Evolutionary conservation across 441 rosid genomes (phyloP).

Genomic region (Adansonia madagascariensis): DNA sequence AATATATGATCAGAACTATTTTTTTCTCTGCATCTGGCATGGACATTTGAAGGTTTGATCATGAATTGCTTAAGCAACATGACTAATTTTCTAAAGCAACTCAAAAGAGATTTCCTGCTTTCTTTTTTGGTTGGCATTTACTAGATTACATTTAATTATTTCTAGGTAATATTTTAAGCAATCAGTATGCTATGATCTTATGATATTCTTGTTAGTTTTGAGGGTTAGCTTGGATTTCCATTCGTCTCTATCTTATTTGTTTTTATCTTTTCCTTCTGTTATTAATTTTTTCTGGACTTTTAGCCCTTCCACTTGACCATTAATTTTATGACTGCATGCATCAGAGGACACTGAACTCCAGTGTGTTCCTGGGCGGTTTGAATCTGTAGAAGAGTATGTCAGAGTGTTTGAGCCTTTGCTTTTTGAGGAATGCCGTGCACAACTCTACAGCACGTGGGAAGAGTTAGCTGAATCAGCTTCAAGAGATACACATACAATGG

Average conservation of each 20-base stretch:
- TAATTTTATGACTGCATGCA: constrained; percentile 20
- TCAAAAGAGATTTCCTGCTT: neutral
- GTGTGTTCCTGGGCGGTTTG: constrained; percentile 89
- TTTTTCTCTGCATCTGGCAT: neutral
- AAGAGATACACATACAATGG: constrained; percentile 62
- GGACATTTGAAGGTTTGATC: neutral
- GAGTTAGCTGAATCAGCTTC: constrained; percentile 71
- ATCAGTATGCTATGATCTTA: neutral
- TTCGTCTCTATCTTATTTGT: neutral
- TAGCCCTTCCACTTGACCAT: constrained; percentile 19
- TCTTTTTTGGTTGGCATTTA: neutral
- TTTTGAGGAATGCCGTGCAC: constrained; percentile 99
- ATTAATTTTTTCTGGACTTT: neutral
- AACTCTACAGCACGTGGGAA: constrained; percentile 94
- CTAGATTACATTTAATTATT: neutral
- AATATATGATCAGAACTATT: neutral
- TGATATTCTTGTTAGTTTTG: neutral
- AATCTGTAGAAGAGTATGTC: constrained; percentile 85
- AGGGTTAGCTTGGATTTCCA: neutral
- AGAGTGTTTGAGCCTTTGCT: constrained; percentile 96
- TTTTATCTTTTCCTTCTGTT: neutral
- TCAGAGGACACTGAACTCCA: constrained; percentile 91
- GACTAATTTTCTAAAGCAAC: constrained; percentile 6
- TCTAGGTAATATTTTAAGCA: neutral
- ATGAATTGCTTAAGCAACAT: constrained; percentile 17